Evolutionary conservation across 2,329 filamentous ascomycete species (phyloP).

Genomic region (Aspergillus brunneoviolaceus): DNA sequence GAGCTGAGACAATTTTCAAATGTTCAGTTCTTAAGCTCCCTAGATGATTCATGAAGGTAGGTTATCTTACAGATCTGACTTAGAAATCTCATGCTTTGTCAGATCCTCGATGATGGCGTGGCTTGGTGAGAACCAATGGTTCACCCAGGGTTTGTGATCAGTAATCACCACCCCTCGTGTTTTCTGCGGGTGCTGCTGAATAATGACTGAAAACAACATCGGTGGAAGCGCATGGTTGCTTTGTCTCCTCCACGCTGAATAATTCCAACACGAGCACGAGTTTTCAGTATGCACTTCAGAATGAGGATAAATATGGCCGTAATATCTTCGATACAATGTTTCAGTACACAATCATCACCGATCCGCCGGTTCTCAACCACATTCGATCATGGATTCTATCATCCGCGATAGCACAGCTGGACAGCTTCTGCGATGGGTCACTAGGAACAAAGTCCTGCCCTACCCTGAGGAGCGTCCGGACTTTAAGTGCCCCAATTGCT

Average conservation of each 20-base stretch:
- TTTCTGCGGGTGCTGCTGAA: background rate
- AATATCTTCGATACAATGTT: background rate
- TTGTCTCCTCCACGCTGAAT: background rate
- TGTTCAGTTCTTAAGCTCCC: background rate
- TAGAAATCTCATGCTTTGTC: background rate
- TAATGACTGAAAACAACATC: background rate
- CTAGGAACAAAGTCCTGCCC: background rate
- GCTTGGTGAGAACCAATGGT: background rate
- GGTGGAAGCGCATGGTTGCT: background rate
- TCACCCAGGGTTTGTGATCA: background rate
- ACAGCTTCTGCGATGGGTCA: slow-evolving; percentile 4
- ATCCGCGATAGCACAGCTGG: slow-evolving; percentile 2
- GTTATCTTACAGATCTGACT: background rate
- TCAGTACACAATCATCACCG: background rate
- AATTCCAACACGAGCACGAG: background rate
- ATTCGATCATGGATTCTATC: background rate
- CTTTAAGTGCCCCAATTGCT: slow-evolving; percentile 4
- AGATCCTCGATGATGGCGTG: background rate
- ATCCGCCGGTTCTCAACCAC: background rate
- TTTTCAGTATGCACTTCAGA: background rate
- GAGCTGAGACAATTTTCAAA: background rate
- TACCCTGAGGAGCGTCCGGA: slow-evolving; percentile 4
- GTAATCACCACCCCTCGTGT: background rate
- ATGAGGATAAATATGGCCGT: background rate
- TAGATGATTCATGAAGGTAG: background rate